These are phyloP conservation scores for Ogataea dorogensis DNA, from an alignment of 805 yeast genomes.

Conservation along the genomic window DNA sequence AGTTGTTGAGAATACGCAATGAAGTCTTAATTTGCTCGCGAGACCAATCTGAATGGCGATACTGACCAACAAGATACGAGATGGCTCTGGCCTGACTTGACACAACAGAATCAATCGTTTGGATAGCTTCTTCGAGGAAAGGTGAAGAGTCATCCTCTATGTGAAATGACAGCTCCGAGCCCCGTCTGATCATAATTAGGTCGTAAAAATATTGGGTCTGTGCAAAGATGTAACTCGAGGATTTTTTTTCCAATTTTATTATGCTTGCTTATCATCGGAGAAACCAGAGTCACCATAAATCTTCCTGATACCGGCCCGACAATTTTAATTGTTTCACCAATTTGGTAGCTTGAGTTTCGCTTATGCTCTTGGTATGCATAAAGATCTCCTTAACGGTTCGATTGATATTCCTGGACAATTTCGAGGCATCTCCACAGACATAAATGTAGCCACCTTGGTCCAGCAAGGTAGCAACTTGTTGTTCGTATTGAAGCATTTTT, in stretches of 20 bases:
- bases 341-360: conserved; percentile 59
- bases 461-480: conserved; percentile 47
- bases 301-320: conserved; percentile 88
- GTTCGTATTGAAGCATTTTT: conserved; percentile 48
- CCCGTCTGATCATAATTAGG: conserved; percentile 23
- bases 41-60: conserved; percentile 43
- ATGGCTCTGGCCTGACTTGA: conserved; percentile 49
- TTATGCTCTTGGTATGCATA: conserved; percentile 35
- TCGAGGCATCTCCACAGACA: conserved; percentile 92
- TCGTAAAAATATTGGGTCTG: conserved; percentile 2
- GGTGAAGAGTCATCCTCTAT: conserved; percentile 26
- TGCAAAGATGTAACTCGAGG: conserved; percentile 8
- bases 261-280: conserved; percentile 2
- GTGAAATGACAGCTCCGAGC: conserved; percentile 29
- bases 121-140: conserved; percentile 25
- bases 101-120: conserved; percentile 41
- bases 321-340: conserved; percentile 70
- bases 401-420: conserved; percentile 90
- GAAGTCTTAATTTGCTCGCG: conserved; percentile 44
- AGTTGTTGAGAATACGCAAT: conserved; percentile 41
- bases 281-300: conserved; percentile 69
- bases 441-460: conserved; percentile 73
- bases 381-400: conserved; percentile 60
- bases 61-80: conserved; percentile 43
- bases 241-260: conserved; percentile 1